A percentile compares a stretch with the other conserved stretches of the same genome.
phyloP scores from a whole-genome alignment of 2,329 filamentous ascomycete species.

The Aspergillus versicolor region DNA sequence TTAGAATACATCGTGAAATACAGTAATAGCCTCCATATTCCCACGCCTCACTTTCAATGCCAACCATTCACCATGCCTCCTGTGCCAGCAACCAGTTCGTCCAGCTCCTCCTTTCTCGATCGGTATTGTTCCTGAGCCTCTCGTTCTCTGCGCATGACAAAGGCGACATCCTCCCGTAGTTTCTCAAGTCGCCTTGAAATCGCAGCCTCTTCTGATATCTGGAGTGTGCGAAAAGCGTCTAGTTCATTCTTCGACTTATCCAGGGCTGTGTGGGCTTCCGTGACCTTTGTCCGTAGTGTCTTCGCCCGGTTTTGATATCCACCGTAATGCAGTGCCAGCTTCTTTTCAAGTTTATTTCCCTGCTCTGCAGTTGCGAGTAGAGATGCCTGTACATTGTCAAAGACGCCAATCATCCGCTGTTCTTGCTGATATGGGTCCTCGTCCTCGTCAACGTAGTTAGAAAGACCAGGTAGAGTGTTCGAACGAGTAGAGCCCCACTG shows the following conservation, averaged over 20 bases:
- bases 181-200: slow-evolving; percentile 69
- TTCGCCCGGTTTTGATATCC: slow-evolving; percentile 88
- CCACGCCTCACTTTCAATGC: slow-evolving; percentile 27
- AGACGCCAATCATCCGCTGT: slow-evolving; percentile 65
- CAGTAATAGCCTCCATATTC: background rate
- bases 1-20: slow-evolving; percentile 16
- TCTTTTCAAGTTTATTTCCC: slow-evolving; percentile 89
- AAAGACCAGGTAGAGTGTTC: slow-evolving; percentile 68
- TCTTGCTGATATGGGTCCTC: slow-evolving; percentile 61
- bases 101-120: slow-evolving; percentile 73
- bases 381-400: slow-evolving; percentile 71
- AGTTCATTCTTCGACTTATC: slow-evolving; percentile 71
- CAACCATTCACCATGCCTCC: slow-evolving; percentile 38
- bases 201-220: slow-evolving; percentile 76
- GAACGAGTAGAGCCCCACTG: slow-evolving; percentile 54
- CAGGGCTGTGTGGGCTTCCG: slow-evolving; percentile 70
- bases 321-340: slow-evolving; percentile 79
- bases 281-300: slow-evolving; percentile 74
- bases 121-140: slow-evolving; percentile 89
- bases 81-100: slow-evolving; percentile 50
- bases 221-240: slow-evolving; percentile 71
- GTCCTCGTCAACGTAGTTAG: slow-evolving; percentile 75
- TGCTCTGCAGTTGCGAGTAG: slow-evolving; percentile 74
- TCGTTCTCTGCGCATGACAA: slow-evolving; percentile 76
- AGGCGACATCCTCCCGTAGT: slow-evolving; percentile 78